A percentile compares a stretch with the other conserved stretches of the same genome.
These are phyloP conservation scores for Babesia divergens DNA, from an alignment of 169 alveolate genomes.

Conservation along the genomic window DNA sequence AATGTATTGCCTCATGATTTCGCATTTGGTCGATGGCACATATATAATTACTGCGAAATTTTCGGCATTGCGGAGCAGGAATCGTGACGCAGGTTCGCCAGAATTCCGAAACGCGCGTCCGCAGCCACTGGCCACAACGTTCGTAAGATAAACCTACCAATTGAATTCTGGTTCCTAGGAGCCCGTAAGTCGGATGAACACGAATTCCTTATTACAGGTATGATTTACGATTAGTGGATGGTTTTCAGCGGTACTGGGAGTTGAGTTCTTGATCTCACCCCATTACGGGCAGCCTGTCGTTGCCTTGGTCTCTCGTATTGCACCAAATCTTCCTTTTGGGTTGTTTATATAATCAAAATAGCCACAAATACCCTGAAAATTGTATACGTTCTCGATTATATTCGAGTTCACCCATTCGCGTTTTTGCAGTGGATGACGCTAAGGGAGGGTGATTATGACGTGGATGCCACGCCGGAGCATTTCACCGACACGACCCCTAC, in stretches of 20 bases:
- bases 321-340: too few species aligned
- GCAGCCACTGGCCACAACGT: slow-evolving; percentile 11
- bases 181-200: not conserved
- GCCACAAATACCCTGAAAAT: too few species aligned
- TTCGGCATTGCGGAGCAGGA: too few species aligned
- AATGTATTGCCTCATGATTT: not conserved
- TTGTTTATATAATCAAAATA: too few species aligned
- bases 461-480: too few species aligned
- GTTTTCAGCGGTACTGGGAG: not conserved
- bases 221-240: not conserved
- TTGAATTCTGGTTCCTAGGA: not conserved
- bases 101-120: not conserved
- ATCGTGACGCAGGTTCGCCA: not conserved
- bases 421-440: too few species aligned
- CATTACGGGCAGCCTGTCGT: slow-evolving; percentile 24
- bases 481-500: too few species aligned
- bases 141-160: not conserved
- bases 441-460: too few species aligned
- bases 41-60: not conserved
- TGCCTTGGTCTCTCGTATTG: not conserved
- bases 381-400: too few species aligned
- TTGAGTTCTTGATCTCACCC: slow-evolving; percentile 2
- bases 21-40: not conserved
- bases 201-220: not conserved
- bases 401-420: too few species aligned